Conservation (phyloP, 2,329 filamentous ascomycete genomes). For the Hymenoscyphus infarciens region DNA sequence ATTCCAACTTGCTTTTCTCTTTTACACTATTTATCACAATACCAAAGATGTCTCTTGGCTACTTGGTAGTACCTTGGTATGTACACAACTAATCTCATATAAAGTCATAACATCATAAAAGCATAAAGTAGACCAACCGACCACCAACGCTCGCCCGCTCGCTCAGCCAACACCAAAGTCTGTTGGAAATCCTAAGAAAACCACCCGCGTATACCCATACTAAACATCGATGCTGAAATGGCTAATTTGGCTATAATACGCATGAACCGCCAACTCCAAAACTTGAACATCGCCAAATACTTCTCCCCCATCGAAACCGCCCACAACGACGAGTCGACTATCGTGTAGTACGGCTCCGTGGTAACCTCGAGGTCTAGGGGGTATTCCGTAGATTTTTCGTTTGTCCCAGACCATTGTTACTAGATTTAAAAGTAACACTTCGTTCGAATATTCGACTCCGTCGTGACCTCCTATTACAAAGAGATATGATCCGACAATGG, state of each 20-base stretch:
- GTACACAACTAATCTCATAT: constrained; percentile 13
- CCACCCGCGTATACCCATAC: constrained; percentile 3
- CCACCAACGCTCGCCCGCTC: neutral
- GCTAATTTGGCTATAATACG: constrained; percentile 71
- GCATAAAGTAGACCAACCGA: constrained; percentile 4
- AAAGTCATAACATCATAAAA: constrained; percentile 24
- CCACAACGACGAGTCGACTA: constrained; percentile 59
- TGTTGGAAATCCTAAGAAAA: neutral
- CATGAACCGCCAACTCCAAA: constrained; percentile 64
- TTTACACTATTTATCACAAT: neutral
- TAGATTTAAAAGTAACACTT: constrained; percentile 64
- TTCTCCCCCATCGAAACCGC: constrained; percentile 64
- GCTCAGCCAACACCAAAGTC: neutral
- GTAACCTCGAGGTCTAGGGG: constrained; percentile 62
- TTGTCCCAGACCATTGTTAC: constrained; percentile 73
- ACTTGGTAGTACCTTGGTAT: constrained; percentile 2
- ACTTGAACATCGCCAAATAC: constrained; percentile 67
- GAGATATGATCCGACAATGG: constrained; percentile 65
- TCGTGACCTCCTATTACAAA: constrained; percentile 70
- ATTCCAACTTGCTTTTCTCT: neutral
- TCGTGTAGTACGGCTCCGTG: constrained; percentile 65
- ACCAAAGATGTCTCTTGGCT: neutral
- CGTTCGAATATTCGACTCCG: constrained; percentile 65
- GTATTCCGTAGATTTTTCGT: constrained; percentile 59
- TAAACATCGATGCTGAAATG: constrained; percentile 68